Evolutionary conservation across 192 early-diverging fungal genomes (phyloP).

Genomic region (Umbelopsis isabellina): DNA sequence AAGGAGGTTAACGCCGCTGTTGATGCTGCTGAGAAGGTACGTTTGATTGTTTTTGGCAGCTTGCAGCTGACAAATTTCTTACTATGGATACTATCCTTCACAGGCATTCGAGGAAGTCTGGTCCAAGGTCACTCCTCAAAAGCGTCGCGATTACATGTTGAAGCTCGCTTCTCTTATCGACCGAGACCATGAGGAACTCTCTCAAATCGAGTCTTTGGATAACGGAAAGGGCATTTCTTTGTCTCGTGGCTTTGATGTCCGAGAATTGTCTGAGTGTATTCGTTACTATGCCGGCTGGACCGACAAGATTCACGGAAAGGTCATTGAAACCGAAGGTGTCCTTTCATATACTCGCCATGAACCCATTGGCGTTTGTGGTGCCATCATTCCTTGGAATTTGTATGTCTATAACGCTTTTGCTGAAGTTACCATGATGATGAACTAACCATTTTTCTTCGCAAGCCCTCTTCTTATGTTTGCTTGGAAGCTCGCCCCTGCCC

Average conservation of each 20-base stretch:
- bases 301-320: conserved; percentile 63
- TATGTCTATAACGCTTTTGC: background rate
- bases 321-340: conserved; percentile 48
- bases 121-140: conserved; percentile 47
- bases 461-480: conserved; percentile 56
- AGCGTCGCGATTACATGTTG: conserved; percentile 58
- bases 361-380: conserved; percentile 72
- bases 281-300: conserved; percentile 78
- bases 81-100: conserved; percentile 37
- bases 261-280: conserved; percentile 60
- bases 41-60: background rate
- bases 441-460: background rate
- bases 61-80: conserved; percentile 27
- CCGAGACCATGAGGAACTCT: conserved; percentile 50
- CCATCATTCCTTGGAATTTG: conserved; percentile 83
- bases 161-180: conserved; percentile 62
- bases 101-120: conserved; percentile 55
- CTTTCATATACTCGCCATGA: conserved; percentile 60
- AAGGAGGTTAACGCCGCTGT: conserved; percentile 73
- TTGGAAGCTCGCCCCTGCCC: conserved; percentile 81
- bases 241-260: conserved; percentile 64
- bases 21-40: conserved; percentile 60
- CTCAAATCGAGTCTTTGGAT: conserved; percentile 69
- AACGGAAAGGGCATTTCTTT: conserved; percentile 75
- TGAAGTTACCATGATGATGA: background rate